Conservation (phyloP, 2,329 filamentous ascomycete species). For the Xylariaceae sp. region DNA sequence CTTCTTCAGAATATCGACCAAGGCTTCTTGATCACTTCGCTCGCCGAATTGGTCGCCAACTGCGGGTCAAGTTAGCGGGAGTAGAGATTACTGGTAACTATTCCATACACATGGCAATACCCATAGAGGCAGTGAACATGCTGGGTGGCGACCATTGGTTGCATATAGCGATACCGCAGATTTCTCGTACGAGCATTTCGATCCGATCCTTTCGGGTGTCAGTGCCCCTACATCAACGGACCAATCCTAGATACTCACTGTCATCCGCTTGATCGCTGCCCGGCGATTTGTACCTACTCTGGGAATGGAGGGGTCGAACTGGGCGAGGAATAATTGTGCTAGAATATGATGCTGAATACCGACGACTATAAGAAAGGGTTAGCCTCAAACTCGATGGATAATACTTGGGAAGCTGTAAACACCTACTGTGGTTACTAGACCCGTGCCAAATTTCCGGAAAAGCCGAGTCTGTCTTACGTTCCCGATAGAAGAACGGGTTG, state of each 20-base stretch:
- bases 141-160: constrained; percentile 59
- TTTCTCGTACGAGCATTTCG: constrained; percentile 49
- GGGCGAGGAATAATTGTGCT: constrained; percentile 57
- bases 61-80: constrained; percentile 21
- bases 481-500: constrained; percentile 54
- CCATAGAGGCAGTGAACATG: constrained; percentile 60
- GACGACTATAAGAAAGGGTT: constrained; percentile 46
- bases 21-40: constrained; percentile 48
- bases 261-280: constrained; percentile 43
- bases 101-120: constrained; percentile 52
- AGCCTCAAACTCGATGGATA: background rate
- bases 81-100: background rate
- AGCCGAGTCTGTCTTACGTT: constrained; percentile 40
- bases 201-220: constrained; percentile 44
- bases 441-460: constrained; percentile 64
- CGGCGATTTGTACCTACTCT: constrained; percentile 46
- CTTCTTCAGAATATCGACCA: constrained; percentile 49
- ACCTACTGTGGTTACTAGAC: constrained; percentile 55
- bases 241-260: constrained; percentile 38
- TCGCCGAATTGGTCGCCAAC: constrained; percentile 54
- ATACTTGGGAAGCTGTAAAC: background rate
- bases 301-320: constrained; percentile 58
- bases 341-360: constrained; percentile 64
- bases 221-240: constrained; percentile 10
- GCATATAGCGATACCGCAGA: constrained; percentile 62